Conservation (phyloP, 2,329 filamentous ascomycete species). For the Hypoxylon sp. region DNA sequence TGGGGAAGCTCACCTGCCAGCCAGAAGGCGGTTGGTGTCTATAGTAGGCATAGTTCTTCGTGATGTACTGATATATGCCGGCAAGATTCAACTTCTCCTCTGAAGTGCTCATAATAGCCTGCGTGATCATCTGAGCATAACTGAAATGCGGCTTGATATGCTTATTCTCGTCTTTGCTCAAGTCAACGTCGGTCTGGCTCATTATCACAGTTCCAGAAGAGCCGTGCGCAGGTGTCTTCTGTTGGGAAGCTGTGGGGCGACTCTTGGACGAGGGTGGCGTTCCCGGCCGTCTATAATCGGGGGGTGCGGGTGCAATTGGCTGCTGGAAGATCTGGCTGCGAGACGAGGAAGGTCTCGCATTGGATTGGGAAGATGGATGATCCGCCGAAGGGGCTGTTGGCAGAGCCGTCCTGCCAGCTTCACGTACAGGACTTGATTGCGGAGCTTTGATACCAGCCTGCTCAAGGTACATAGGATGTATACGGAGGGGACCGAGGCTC, state of each 20-base stretch:
- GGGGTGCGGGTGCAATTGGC: constrained; percentile 71
- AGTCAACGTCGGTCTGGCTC: constrained; percentile 74
- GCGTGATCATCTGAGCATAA: constrained; percentile 96
- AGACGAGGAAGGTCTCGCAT: constrained; percentile 46
- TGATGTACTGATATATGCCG: constrained; percentile 96
- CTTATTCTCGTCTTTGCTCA: constrained; percentile 85
- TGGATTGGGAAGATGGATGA: constrained; percentile 46
- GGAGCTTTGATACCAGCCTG: constrained; percentile 67
- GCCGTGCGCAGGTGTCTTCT: constrained; percentile 59
- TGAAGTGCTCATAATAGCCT: constrained; percentile 88
- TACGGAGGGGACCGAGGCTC: constrained; percentile 74
- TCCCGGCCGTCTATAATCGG: constrained; percentile 71
- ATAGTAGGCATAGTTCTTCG: constrained; percentile 92
- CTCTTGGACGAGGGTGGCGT: constrained; percentile 68
- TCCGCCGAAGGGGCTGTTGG: constrained; percentile 51
- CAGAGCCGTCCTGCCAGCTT: constrained; percentile 50
- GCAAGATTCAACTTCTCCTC: constrained; percentile 92
- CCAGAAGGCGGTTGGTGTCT: constrained; percentile 81
- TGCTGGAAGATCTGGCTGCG: constrained; percentile 58
- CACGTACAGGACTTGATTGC: constrained; percentile 47
- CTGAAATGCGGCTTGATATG: constrained; percentile 97
- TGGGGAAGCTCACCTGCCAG: constrained; percentile 80
- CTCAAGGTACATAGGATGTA: constrained; percentile 78
- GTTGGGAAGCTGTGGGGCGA: constrained; percentile 52
- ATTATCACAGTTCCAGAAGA: constrained; percentile 61